phyloP scores from a whole-genome alignment of 73 alveolate genomes.

The Tetrahymena elliotti region DNA sequence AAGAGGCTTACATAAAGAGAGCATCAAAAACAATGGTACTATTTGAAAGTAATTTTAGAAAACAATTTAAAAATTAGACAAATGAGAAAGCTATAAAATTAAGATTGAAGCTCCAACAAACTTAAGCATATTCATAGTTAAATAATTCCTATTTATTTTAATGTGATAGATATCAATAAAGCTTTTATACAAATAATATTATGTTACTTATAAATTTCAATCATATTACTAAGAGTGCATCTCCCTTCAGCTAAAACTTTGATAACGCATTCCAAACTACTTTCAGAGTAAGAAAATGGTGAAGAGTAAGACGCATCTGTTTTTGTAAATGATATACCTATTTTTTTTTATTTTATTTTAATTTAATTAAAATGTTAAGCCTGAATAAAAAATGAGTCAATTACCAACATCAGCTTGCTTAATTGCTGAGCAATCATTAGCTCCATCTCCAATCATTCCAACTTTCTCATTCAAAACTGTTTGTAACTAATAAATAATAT shows the following conservation, averaged over 20 bases:
- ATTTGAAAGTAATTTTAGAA: conserved; percentile 11
- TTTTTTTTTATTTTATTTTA: neutral
- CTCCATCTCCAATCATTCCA: conserved; percentile 92
- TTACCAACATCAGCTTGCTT: conserved; percentile 62
- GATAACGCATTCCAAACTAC: conserved; percentile 21
- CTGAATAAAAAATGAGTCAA: neutral
- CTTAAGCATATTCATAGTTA: conserved; percentile 12
- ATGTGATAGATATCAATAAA: no score
- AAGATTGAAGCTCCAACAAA: conserved; percentile 15
- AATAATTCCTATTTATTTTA: neutral
- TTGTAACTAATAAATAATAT: conserved; percentile 56
- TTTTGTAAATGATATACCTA: conserved; percentile 20
- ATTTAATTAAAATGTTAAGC: neutral
- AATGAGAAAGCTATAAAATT: conserved; percentile 5
- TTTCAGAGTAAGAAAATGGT: conserved; percentile 26
- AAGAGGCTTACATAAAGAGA: conserved; percentile 11
- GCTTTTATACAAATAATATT: no score
- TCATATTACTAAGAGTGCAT: conserved; percentile 11
- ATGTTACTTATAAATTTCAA: conserved; percentile 4
- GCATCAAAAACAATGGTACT: conserved; percentile 4
- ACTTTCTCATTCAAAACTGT: conserved; percentile 46
- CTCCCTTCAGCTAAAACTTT: conserved; percentile 31
- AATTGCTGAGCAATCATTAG: conserved; percentile 89
- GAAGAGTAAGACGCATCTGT: conserved; percentile 44
- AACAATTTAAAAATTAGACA: neutral